phyloP scores from a whole-genome alignment of 768 basidiomycete species.

The Tylopilus balloui region DNA sequence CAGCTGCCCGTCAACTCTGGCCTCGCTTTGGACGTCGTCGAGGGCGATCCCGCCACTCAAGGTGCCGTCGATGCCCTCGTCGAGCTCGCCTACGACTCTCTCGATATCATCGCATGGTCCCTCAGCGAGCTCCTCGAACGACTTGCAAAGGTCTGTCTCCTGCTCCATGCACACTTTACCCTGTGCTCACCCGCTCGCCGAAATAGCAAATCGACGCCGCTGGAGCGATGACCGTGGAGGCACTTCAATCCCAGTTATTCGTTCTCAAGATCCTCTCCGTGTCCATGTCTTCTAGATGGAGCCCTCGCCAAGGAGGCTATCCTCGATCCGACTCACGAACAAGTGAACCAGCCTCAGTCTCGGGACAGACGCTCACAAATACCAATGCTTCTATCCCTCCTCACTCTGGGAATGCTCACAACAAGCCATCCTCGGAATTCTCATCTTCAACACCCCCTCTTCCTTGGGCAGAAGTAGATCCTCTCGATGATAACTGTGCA shows the following conservation, averaged over 20 bases:
- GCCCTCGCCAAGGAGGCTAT: constrained; percentile 37
- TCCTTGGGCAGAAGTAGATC: constrained; percentile 58
- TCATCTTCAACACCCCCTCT: constrained; percentile 31
- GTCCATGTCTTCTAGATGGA: constrained; percentile 77
- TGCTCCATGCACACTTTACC: background rate
- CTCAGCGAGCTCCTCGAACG: constrained; percentile 75
- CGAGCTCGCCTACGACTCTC: constrained; percentile 70
- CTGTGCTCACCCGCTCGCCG: constrained; percentile 12
- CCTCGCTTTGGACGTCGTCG: constrained; percentile 62
- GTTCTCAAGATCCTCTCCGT: constrained; percentile 76
- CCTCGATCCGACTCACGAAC: constrained; percentile 40
- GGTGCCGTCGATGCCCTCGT: constrained; percentile 76
- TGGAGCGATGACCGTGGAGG: constrained; percentile 57
- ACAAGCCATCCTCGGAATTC: constrained; percentile 42
- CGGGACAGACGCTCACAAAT: constrained; percentile 26
- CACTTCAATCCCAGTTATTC: constrained; percentile 83
- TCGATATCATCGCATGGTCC: constrained; percentile 77
- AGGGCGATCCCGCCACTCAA: constrained; percentile 69
- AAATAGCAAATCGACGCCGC: constrained; percentile 50
- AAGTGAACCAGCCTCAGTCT: constrained; percentile 34
- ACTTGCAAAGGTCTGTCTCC: constrained; percentile 58
- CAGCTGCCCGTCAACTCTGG: constrained; percentile 89
- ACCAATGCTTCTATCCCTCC: constrained; percentile 37
- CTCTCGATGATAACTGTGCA: constrained; percentile 78
- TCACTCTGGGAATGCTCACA: constrained; percentile 29